A percentile compares a stretch with the other conserved stretches of the same genome.
These are phyloP conservation scores for Tylopilus sp. DNA, from an alignment of 768 basidiomycete genomes.

Conservation along the genomic window DNA sequence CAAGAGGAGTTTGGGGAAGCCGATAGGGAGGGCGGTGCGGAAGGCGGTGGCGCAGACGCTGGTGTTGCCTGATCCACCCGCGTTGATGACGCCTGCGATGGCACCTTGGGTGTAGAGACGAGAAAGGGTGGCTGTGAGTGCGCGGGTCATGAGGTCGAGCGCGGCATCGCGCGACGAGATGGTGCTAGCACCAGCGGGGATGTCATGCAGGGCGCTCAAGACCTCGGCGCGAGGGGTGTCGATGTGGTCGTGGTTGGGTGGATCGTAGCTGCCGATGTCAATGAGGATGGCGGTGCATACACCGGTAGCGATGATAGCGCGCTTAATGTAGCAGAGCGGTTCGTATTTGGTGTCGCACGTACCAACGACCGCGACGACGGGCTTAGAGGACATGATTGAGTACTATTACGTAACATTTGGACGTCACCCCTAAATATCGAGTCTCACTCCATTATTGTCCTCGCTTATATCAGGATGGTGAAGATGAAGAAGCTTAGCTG, in stretches of 20 bases:
- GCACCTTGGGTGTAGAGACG: background rate
- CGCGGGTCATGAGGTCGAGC: conserved; percentile 17
- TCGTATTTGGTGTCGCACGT: conserved; percentile 30
- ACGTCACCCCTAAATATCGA: too few relatives aligned
- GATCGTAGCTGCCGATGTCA: conserved; percentile 22
- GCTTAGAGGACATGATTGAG: conserved; percentile 9
- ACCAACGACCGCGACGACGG: conserved; percentile 24
- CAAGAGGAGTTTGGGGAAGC: conserved; percentile 29
- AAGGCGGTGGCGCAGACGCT: conserved; percentile 23
- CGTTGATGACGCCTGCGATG: conserved; percentile 21
- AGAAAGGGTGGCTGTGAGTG: conserved; percentile 17
- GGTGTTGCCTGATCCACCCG: conserved; percentile 28
- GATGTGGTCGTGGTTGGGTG: conserved; percentile 10
- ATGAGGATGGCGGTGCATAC: conserved; percentile 26
- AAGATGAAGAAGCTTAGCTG: too few relatives aligned
- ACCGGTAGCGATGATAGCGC: conserved; percentile 7
- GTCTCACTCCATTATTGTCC: too few relatives aligned
- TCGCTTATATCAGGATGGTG: too few relatives aligned
- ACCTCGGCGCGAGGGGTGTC: conserved; percentile 22
- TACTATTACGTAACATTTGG: too few relatives aligned
- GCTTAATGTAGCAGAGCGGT: conserved; percentile 22
- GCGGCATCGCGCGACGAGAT: conserved; percentile 10
- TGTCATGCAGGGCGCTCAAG: conserved; percentile 9
- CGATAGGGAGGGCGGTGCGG: conserved; percentile 22
- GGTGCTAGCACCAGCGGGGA: too few relatives aligned